Evolutionary conservation across 768 basidiomycete genomes (phyloP).

Genomic region (Flagelloscypha sp.): DNA sequence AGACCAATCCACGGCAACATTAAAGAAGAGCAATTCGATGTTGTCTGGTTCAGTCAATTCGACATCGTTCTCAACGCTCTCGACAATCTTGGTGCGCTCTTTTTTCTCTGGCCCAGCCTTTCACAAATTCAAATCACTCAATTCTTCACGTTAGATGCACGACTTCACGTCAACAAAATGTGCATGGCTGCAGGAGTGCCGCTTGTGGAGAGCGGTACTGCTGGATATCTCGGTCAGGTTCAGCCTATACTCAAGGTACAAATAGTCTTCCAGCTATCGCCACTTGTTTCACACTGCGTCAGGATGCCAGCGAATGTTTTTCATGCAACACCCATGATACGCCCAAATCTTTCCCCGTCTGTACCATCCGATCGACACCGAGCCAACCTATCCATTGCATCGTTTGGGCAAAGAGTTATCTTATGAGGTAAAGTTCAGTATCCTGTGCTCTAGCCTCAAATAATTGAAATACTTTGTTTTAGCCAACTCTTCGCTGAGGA

Average conservation of each 20-base stretch:
- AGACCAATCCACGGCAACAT: conserved; percentile 91
- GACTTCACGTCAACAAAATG: conserved; percentile 95
- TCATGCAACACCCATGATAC: conserved; percentile 92
- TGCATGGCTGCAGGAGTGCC: conserved; percentile 90
- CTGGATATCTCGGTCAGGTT: conserved; percentile 94
- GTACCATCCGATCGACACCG: conserved; percentile 95
- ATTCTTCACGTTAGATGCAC: conserved; percentile 53
- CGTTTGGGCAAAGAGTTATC: conserved; percentile 97
- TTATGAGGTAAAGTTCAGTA: conserved; percentile 55
- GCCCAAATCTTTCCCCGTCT: conserved; percentile 93
- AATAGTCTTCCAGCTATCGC: background rate
- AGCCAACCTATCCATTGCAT: conserved; percentile 98
- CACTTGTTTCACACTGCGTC: conserved; percentile 1
- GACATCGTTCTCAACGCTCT: conserved; percentile 92
- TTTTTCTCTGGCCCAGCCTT: background rate
- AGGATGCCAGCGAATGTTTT: conserved; percentile 92
- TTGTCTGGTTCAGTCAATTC: conserved; percentile 85
- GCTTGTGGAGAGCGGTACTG: conserved; percentile 92
- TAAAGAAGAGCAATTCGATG: conserved; percentile 84
- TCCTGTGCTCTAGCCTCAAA: conserved; percentile 1
- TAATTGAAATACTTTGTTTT: conserved; percentile 3
- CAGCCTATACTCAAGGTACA: conserved; percentile 83
- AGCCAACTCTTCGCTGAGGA: conserved; percentile 96
- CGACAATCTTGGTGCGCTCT: conserved; percentile 82
- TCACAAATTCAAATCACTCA: background rate